Evolutionary conservation across 2,329 filamentous ascomycete genomes (phyloP), one percentile per base, ranked within the genome.

Genomic region (Colletotrichum brevisporum): DNA sequence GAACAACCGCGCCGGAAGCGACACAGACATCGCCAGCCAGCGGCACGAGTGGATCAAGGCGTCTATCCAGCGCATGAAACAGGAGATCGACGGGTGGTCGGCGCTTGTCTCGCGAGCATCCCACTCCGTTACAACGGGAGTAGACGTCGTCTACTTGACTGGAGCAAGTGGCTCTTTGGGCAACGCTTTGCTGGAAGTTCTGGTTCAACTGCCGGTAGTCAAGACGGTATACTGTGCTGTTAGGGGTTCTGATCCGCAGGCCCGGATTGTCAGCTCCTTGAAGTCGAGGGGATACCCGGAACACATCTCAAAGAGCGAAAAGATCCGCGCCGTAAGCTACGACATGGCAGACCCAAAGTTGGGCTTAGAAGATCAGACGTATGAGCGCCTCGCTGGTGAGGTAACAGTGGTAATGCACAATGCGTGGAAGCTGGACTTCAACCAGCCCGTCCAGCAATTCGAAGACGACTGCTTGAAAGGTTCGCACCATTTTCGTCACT

Each of bases 391-490:
- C 27, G 9, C 39, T 1, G 10, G 9, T 13, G 60, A 68, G 18
- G 65, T 68, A 5, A 64, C 65, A 0, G 13, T 57, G 1, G 65
- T 68, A 15, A 52, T 64, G 53, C 65, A 68, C 6, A 68, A 64
- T 9, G 65, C 65, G 9, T 68, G 65, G 65, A 68, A 68, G 15
- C 53, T 68, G 2, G 60, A 68, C 12, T 68, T 68, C 27, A 68
- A 68, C 26, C 60, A 64, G n/a, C 65, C 65, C 1, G 43, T 68
- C 12, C 53, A 68, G 26, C 65, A 58, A 5, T 68, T 64, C 5
- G 53, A 68, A 2, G 53, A 41, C 12, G 65, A 68, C 9, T 68
- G 65, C 2, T 3, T 68, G 3, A 15, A 15, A 68, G 60, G 65
- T 68, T 4, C 2, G 47, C 3, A 5, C 2, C 13, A 2, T 1